Evolutionary conservation across 2,329 filamentous ascomycete species (phyloP).

Genomic region (Paradendryphiella salina): DNA sequence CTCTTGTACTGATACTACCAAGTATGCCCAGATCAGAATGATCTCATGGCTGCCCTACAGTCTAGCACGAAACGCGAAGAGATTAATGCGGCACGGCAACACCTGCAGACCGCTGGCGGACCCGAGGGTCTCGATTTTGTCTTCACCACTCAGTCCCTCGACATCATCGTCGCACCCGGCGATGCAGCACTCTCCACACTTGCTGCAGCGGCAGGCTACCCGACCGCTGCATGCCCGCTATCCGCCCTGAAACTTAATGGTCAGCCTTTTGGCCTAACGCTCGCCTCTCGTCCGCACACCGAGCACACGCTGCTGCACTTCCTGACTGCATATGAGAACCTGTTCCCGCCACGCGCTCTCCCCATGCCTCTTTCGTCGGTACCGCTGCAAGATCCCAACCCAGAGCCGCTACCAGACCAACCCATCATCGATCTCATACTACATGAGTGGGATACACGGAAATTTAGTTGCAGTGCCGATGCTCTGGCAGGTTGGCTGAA

Average conservation of each 20-base stretch:
- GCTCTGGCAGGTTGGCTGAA: slow-evolving; percentile 44
- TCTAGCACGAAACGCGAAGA: slow-evolving; percentile 29
- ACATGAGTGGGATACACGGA: slow-evolving; percentile 41
- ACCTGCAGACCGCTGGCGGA: slow-evolving; percentile 37
- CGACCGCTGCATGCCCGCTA: slow-evolving; percentile 42
- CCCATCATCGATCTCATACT: slow-evolving; percentile 42
- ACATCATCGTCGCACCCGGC: slow-evolving; percentile 42
- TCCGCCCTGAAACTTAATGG: slow-evolving; percentile 43
- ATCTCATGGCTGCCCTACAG: slow-evolving; percentile 41
- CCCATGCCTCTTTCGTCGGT: slow-evolving; percentile 37
- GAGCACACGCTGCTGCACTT: slow-evolving; percentile 43
- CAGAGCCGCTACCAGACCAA: slow-evolving; percentile 37
- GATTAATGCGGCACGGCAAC: slow-evolving; percentile 31
- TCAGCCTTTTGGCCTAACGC: slow-evolving; percentile 43
- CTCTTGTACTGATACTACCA: slow-evolving; percentile 2
- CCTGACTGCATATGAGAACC: slow-evolving; percentile 43
- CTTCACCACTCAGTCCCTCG: slow-evolving; percentile 35
- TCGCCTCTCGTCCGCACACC: slow-evolving; percentile 38
- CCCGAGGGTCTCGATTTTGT: slow-evolving; percentile 40
- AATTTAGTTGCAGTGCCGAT: slow-evolving; percentile 40
- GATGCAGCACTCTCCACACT: slow-evolving; percentile 43
- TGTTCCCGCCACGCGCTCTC: slow-evolving; percentile 40
- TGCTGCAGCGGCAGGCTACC: slow-evolving; percentile 43
- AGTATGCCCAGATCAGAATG: slow-evolving; percentile 43
- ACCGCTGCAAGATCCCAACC: slow-evolving; percentile 32